A percentile compares a stretch with the other conserved stretches of the same genome.
phyloP scores from a whole-genome alignment of 345 rosid genomes.

The Microthlaspi erraticum region DNA sequence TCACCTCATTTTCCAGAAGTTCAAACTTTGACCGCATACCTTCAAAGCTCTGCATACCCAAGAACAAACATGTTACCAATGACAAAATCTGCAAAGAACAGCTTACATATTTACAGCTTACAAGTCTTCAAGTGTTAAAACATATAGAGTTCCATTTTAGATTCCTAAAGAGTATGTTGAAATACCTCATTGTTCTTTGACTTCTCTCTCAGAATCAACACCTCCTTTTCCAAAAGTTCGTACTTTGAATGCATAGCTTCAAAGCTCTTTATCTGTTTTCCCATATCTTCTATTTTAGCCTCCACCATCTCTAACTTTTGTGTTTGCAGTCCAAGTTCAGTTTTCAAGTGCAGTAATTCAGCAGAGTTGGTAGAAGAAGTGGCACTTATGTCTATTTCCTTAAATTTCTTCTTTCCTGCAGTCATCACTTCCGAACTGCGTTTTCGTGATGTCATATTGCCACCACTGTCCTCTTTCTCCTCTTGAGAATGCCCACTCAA shows the following conservation, averaged over 20 bases:
- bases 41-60: too few species aligned
- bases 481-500: not conserved
- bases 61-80: too few species aligned
- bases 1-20: too few species aligned
- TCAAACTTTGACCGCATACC: too few species aligned
- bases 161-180: too few species aligned
- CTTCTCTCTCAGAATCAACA: too few species aligned
- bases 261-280: not conserved
- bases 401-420: not conserved
- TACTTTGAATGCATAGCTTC: too few species aligned
- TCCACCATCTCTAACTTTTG: too few species aligned
- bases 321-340: not conserved
- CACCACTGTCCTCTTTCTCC: not conserved
- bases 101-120: not conserved
- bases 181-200: too few species aligned
- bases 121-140: not conserved
- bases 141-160: not conserved
- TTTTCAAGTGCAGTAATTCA: not conserved
- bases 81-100: too few species aligned
- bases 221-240: too few species aligned
- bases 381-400: not conserved
- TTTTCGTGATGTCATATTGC: not conserved
- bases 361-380: not conserved
- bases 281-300: not conserved
- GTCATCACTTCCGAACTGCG: not conserved